Evolutionary conservation across 352 stramenopile species (phyloP), one percentile per base, ranked within the genome.

Genomic region (Pythium brachiatum): DNA sequence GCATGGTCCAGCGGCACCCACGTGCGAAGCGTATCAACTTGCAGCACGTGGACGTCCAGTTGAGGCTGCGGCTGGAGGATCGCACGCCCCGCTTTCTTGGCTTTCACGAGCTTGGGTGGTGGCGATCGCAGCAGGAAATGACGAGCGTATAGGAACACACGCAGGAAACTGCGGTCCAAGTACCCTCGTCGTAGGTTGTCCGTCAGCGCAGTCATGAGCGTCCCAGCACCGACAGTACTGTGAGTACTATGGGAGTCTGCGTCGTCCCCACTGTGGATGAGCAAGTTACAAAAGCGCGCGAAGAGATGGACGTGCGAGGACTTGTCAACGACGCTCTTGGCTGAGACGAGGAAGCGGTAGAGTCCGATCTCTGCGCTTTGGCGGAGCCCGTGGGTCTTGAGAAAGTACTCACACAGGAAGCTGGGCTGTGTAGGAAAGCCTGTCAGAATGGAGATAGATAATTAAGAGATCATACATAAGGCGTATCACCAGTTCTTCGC

Each of bases 391-490:
- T 86, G 74, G 9, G 72, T 83, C 68, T 89, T 90, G 29, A 92
- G 70, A 47, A 89, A 92, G 54, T 77, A 90, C 60, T 90, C 79
- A 47, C 77, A 83, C 46, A 89, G 74, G 29, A 89, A 92, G 26
- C 79, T 75, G 26, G 78, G 65, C 77, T 90, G 51, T n/a, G 50
- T 27, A 26, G 41, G 56, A 1, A 23, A 44, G 12, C 26, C 29
- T n/a, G n/a, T n/a, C n/a, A n/a, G n/a, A n/a, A n/a, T n/a, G n/a
- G n/a, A n/a, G n/a, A n/a, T n/a, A n/a, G n/a, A n/a, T n/a, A n/a
- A n/a, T n/a, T n/a, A n/a, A n/a, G 11, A 48, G 9, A 41, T 3
- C 43, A 43, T 23, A 23, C 23, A 60, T 21, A 5, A 26, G 3
- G n/a, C 26, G 13, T 23, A 39, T 13, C 52, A 79, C 69, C 60